These are phyloP conservation scores for Ambrosiella beaveri DNA, from an alignment of 2,329 filamentous ascomycete genomes.

Conservation along the genomic window DNA sequence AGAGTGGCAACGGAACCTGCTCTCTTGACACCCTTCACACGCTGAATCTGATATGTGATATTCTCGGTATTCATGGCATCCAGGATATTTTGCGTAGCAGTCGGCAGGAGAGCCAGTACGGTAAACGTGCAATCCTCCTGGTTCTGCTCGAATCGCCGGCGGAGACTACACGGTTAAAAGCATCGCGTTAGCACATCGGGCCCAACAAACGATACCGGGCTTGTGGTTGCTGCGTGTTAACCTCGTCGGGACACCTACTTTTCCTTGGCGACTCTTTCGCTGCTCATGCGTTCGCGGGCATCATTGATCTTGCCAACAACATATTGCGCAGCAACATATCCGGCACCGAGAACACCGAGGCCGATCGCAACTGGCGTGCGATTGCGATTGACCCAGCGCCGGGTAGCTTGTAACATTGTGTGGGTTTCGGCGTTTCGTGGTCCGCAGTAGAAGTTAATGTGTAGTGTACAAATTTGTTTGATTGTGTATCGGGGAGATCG, in stretches of 20 bases:
- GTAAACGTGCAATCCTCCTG: constrained; percentile 98
- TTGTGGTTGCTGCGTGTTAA: too few species aligned
- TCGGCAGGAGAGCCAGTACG: constrained; percentile 85
- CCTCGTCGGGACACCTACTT: constrained; percentile 47
- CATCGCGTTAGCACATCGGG: background rate
- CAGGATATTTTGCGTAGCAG: constrained; percentile 76
- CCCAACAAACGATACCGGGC: background rate
- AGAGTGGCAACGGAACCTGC: constrained; percentile 36
- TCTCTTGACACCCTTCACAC: constrained; percentile 61
- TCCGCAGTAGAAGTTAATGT: too few species aligned
- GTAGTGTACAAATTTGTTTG: too few species aligned
- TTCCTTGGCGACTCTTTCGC: constrained; percentile 87
- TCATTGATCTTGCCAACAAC: constrained; percentile 79
- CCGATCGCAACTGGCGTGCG: constrained; percentile 78
- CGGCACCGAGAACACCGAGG: constrained; percentile 69
- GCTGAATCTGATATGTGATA: constrained; percentile 83
- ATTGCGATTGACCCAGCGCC: constrained; percentile 85
- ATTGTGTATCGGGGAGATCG: too few species aligned
- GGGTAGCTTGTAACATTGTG: constrained; percentile 50
- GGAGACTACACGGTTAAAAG: constrained; percentile 43
- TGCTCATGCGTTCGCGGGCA: constrained; percentile 88
- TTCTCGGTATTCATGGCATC: constrained; percentile 79
- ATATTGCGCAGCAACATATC: constrained; percentile 88
- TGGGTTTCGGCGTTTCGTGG: background rate
- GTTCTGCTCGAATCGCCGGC: constrained; percentile 93